Conservation (phyloP, 306 rosid genomes). For the Medicago arabica region DNA sequence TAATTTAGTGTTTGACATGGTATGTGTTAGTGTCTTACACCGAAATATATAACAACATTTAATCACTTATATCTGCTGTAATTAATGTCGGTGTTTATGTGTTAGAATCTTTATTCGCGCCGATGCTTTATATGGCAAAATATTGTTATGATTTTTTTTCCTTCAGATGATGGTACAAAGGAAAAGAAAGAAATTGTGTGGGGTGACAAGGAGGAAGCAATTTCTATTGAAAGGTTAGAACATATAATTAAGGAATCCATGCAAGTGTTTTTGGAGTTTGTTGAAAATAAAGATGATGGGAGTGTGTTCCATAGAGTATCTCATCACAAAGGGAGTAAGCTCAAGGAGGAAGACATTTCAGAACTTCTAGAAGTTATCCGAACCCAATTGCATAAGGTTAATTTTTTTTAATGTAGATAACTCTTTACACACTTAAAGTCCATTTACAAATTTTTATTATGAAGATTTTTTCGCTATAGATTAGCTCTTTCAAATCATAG, state of each 20-base stretch:
- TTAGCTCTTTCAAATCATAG: too few relatives aligned
- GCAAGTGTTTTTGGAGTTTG: conserved; percentile 67
- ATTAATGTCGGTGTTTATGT: neutral
- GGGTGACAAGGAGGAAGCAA: conserved; percentile 46
- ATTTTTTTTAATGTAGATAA: too few relatives aligned
- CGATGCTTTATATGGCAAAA: neutral
- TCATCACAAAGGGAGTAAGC: conserved; percentile 42
- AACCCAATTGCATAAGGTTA: conserved; percentile 70
- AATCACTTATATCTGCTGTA: too few relatives aligned
- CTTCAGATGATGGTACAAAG: conserved; percentile 57
- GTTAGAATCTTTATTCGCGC: too few relatives aligned
- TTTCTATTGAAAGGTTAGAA: conserved; percentile 48
- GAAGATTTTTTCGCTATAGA: too few relatives aligned
- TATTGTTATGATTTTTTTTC: neutral
- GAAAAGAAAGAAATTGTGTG: conserved; percentile 17
- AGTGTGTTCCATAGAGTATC: conserved; percentile 41
- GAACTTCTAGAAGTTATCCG: conserved; percentile 48
- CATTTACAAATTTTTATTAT: too few relatives aligned
- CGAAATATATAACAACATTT: too few relatives aligned
- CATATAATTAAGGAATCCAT: conserved; percentile 68
- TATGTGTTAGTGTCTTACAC: neutral
- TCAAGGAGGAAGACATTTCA: conserved; percentile 51
- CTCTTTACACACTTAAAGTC: neutral
- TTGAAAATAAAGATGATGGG: conserved; percentile 60
- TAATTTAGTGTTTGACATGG: too few relatives aligned